A percentile compares a stretch with the other conserved stretches of the same genome.
phyloP scores from a whole-genome alignment of 1,284 basidiomycete species.

The Cutaneotrichosporon sp. region DNA sequence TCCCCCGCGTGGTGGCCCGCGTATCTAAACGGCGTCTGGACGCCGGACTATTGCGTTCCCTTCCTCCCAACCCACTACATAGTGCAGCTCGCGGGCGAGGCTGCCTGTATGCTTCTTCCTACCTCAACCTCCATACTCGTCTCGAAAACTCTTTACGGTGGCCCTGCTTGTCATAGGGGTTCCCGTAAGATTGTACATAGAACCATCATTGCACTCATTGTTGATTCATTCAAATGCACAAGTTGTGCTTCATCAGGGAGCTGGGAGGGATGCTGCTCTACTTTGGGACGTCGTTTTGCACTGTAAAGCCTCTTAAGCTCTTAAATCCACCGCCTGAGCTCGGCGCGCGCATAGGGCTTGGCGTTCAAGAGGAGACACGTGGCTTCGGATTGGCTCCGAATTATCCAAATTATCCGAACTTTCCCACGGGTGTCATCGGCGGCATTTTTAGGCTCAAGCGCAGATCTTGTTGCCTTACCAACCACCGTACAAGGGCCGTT shows the following conservation, averaged over 20 bases:
- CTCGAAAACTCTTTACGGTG: neutral
- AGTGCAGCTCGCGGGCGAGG: conserved; percentile 3
- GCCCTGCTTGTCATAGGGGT: conserved; percentile 1
- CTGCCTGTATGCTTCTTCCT: neutral
- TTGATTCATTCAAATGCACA: neutral
- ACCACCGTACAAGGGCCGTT: too few species aligned
- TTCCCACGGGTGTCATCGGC: too few species aligned
- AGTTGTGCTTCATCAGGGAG: neutral
- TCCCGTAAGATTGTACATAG: neutral
- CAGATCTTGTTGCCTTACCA: too few species aligned
- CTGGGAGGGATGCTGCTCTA: neutral
- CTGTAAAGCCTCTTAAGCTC: too few species aligned
- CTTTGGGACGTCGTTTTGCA: too few species aligned
- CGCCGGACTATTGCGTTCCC: neutral
- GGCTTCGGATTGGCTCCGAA: too few species aligned
- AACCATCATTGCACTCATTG: neutral
- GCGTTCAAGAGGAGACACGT: too few species aligned
- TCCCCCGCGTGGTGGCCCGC: neutral
- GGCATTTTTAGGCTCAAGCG: too few species aligned
- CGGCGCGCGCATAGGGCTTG: too few species aligned
- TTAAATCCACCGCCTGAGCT: too few species aligned
- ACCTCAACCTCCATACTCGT: neutral
- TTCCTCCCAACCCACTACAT: too few species aligned
- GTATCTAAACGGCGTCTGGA: neutral
- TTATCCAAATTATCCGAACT: too few species aligned